A percentile compares a stretch with the other conserved stretches of the same genome.
phyloP scores from a whole-genome alignment of 495 filamentous ascomycete species.

The Aspergillus biplanus region DNA sequence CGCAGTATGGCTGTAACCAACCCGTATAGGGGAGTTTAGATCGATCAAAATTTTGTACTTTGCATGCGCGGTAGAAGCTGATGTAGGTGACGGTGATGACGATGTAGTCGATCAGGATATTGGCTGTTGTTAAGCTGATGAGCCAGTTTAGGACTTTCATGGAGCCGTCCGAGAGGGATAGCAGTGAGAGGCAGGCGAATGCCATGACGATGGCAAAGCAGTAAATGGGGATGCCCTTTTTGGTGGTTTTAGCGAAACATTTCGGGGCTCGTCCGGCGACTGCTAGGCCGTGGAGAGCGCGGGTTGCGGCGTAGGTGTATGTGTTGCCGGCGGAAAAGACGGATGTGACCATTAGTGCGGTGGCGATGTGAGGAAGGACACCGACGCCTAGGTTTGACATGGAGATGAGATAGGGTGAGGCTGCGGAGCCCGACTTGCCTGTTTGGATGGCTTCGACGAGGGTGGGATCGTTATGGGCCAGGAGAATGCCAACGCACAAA shows the following conservation, averaged over 20 bases:
- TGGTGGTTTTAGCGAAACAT: constrained; percentile 48
- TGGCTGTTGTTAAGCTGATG: constrained; percentile 38
- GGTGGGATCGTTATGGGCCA: constrained; percentile 59
- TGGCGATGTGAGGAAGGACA: constrained; percentile 71
- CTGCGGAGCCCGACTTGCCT: constrained; percentile 57
- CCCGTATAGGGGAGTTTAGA: constrained; percentile 55
- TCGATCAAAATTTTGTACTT: constrained; percentile 60
- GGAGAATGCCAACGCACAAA: constrained; percentile 67
- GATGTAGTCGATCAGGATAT: constrained; percentile 59
- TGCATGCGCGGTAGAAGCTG: constrained; percentile 57
- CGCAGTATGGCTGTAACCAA: constrained; percentile 61
- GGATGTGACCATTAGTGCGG: constrained; percentile 69
- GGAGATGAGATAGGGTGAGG: constrained; percentile 67
- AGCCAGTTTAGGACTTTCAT: constrained; percentile 36
- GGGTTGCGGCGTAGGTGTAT: constrained; percentile 72
- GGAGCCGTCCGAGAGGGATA: constrained; percentile 37
- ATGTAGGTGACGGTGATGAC: constrained; percentile 56
- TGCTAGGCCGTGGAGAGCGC: constrained; percentile 63
- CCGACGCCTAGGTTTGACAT: constrained; percentile 62
- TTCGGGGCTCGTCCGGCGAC: constrained; percentile 58
- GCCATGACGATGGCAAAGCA: constrained; percentile 46
- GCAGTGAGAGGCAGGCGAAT: constrained; percentile 49
- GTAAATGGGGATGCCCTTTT: constrained; percentile 48
- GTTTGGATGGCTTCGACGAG: constrained; percentile 34
- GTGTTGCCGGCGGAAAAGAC: constrained; percentile 72